Evolutionary conservation across 352 stramenopile genomes (phyloP).

Genomic region (Phytophthora brassicae): DNA sequence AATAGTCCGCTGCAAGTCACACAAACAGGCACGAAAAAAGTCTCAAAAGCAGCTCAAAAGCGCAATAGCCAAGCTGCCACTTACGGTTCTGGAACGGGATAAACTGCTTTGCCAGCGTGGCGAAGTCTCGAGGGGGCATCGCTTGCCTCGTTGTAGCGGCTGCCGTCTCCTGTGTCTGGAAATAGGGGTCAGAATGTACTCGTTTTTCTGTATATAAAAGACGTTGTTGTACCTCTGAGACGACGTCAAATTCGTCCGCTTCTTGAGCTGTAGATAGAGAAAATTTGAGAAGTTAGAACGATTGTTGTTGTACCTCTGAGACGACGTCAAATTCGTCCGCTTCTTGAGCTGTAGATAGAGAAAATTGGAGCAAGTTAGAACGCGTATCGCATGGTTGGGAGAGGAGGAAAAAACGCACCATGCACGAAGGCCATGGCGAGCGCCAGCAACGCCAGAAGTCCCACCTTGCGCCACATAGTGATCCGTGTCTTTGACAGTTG

Average conservation of each 20-base stretch:
- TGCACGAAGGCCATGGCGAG: slow-evolving; percentile 29
- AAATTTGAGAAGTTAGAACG: not conserved
- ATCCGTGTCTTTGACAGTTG: slow-evolving; percentile 8
- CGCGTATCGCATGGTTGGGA: not conserved
- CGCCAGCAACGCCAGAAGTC: slow-evolving; percentile 31
- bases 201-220: not conserved
- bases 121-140: slow-evolving; percentile 23
- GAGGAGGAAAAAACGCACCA: slow-evolving; percentile 9
- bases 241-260: slow-evolving; percentile 50
- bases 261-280: slow-evolving; percentile 36
- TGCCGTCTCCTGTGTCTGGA: slow-evolving; percentile 10
- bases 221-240: slow-evolving; percentile 22
- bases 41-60: not conserved
- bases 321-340: slow-evolving; percentile 51
- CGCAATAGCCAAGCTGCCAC: not conserved
- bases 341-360: slow-evolving; percentile 37
- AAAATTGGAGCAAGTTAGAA: not conserved
- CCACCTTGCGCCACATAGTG: slow-evolving; percentile 37
- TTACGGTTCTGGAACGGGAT: slow-evolving; percentile 42
- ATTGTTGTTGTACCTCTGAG: slow-evolving; percentile 24
- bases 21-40: not conserved
- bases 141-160: slow-evolving; percentile 4
- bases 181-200: not conserved
- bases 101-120: slow-evolving; percentile 31
- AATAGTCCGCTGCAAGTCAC: slow-evolving; percentile 44